Evolutionary conservation across 495 filamentous ascomycete genomes (phyloP).

Genomic region (Talaromyces proteolyticus): DNA sequence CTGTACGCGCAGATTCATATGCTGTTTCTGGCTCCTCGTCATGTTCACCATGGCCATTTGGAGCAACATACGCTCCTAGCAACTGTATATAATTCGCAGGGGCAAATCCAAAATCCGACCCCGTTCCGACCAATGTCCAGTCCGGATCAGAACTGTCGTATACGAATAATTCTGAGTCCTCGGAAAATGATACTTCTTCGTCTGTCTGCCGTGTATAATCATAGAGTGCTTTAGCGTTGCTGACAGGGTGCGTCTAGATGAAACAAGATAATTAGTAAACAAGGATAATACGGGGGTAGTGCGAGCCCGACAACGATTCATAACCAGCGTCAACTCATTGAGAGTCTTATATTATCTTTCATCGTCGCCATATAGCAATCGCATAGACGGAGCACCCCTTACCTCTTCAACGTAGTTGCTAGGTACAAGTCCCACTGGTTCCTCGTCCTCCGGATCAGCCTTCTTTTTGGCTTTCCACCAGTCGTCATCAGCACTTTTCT

Average conservation of each 20-base stretch:
- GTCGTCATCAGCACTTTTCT: slow-evolving; percentile 84
- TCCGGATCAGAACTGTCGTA: slow-evolving; percentile 91
- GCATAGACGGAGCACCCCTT: slow-evolving; percentile 28
- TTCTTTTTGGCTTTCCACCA: slow-evolving; percentile 99
- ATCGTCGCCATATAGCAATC: too few species aligned
- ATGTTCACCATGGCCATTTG: not conserved
- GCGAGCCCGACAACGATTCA: too few species aligned
- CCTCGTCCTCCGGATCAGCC: slow-evolving; percentile 82
- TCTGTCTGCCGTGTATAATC: slow-evolving; percentile 97
- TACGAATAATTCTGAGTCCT: slow-evolving; percentile 77
- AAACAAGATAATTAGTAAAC: not conserved
- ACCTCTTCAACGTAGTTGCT: slow-evolving; percentile 98
- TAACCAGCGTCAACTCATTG: too few species aligned
- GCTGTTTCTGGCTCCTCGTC: not conserved
- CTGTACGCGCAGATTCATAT: not conserved
- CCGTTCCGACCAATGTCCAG: slow-evolving; percentile 87
- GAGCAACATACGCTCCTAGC: slow-evolving; percentile 22
- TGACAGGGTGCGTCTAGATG: slow-evolving; percentile 60
- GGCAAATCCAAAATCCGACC: slow-evolving; percentile 88
- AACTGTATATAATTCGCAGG: slow-evolving; percentile 96
- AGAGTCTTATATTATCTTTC: too few species aligned
- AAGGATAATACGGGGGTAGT: slow-evolving; percentile 2
- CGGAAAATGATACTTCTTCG: slow-evolving; percentile 92
- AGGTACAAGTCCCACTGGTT: slow-evolving; percentile 88
- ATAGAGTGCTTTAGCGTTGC: slow-evolving; percentile 79